Conservation (phyloP, 176 grass and related monocot species). For the Eremochloa ophiuroides region DNA sequence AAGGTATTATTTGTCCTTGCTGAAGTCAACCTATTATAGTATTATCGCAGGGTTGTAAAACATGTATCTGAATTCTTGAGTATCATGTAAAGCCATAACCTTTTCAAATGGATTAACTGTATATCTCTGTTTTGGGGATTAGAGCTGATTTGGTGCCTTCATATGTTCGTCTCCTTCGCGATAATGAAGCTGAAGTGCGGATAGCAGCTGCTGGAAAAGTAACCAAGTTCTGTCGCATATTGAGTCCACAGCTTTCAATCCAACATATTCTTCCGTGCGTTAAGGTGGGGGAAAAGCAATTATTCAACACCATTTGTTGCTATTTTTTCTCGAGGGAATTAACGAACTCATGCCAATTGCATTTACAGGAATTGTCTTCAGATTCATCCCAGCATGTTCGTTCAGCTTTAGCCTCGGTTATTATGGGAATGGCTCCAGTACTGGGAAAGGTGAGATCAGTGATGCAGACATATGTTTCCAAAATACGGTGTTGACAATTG, state of each 20-base stretch:
- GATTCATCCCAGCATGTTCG: constrained; percentile 92
- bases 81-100: neutral
- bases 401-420: constrained; percentile 80
- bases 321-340: neutral
- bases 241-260: constrained; percentile 56
- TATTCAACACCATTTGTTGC: neutral
- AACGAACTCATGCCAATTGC: neutral
- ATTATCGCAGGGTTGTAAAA: neutral
- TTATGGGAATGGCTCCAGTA: constrained; percentile 85
- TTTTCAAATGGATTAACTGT: neutral
- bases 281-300: constrained; percentile 34
- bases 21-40: neutral
- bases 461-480: neutral
- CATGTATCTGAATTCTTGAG: neutral
- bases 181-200: constrained; percentile 83
- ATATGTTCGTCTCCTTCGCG: constrained; percentile 75
- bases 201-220: constrained; percentile 88
- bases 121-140: neutral
- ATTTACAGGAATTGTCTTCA: constrained; percentile 57
- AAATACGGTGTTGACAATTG: neutral
- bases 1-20: constrained; percentile 30
- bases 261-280: constrained; percentile 84
- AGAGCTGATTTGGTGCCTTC: constrained; percentile 71
- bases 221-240: constrained; percentile 74
- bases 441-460: constrained; percentile 57